Percentiles rank a stretch among this genome's conserved stretches.
Evolutionary conservation across 306 rosid species (phyloP).

Genomic region (Castanea crenata): DNA sequence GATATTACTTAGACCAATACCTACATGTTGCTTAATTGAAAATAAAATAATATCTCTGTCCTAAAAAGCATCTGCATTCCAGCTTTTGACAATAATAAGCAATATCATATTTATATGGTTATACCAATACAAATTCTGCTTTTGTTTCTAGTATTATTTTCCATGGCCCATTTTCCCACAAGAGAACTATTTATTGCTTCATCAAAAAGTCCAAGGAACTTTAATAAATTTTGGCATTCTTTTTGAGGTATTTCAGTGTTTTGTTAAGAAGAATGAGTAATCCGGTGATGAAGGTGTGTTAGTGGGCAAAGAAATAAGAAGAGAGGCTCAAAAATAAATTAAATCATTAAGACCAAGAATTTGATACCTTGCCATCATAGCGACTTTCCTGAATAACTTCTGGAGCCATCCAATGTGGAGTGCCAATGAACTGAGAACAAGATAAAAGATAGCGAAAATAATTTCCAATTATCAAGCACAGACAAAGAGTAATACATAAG

Average conservation of each 20-base stretch:
- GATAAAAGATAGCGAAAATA: conserved; percentile 27
- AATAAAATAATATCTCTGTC: too few relatives aligned
- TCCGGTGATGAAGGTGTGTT: conserved; percentile 9
- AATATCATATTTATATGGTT: too few relatives aligned
- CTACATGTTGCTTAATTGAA: too few relatives aligned
- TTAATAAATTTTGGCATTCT: not conserved
- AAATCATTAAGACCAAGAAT: too few relatives aligned
- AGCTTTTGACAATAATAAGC: too few relatives aligned
- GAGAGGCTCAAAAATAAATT: conserved; percentile 18
- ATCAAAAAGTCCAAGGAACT: not conserved
- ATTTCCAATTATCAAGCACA: not conserved
- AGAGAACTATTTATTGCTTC: too few relatives aligned
- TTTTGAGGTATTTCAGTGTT: not conserved
- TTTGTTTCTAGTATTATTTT: too few relatives aligned
- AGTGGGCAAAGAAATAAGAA: conserved; percentile 16
- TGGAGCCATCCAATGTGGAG: conserved; percentile 99
- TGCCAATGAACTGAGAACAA: conserved; percentile 85
- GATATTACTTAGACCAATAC: too few relatives aligned
- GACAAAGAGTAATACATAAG: not conserved
- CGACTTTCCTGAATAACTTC: conserved; percentile 99
- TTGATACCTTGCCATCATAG: conserved; percentile 81
- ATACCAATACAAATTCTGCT: too few relatives aligned
- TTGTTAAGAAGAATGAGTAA: not conserved
- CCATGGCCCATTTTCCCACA: too few relatives aligned
- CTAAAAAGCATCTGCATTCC: too few relatives aligned